phyloP scores from a whole-genome alignment of 2,329 filamentous ascomycete genomes.

The Alternaria incomplexa region DNA sequence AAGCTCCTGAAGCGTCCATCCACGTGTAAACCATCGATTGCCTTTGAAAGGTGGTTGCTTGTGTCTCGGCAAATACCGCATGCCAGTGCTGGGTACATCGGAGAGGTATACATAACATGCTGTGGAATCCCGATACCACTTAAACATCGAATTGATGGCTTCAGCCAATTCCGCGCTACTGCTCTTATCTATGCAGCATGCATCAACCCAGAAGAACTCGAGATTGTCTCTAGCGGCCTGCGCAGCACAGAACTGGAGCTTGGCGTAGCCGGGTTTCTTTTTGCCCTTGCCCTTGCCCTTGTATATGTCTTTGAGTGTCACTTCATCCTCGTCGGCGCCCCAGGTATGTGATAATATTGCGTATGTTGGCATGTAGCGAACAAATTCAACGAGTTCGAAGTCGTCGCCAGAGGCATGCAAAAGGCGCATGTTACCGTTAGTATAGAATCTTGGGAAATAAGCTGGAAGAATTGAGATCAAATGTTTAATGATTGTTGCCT shows the following conservation, averaged over 20 bases:
- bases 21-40: slow-evolving; percentile 1
- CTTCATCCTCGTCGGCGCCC: slow-evolving; percentile 1
- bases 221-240: neutral
- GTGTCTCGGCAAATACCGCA: neutral
- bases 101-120: slow-evolving; percentile 3
- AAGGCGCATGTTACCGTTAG: neutral
- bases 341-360: slow-evolving; percentile 12
- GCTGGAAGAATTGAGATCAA: neutral
- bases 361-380: neutral
- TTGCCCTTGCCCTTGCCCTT: neutral
- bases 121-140: neutral
- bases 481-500: neutral
- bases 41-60: neutral
- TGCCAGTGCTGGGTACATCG: neutral
- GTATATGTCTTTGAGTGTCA: neutral
- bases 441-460: neutral
- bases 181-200: slow-evolving; percentile 11
- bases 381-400: neutral
- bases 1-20: slow-evolving; percentile 2
- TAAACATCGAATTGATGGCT: slow-evolving; percentile 3
- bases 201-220: slow-evolving; percentile 8
- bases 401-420: neutral
- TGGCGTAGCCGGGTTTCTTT: neutral
- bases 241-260: neutral
- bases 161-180: neutral